These are phyloP conservation scores for Parietaria judaica DNA, from an alignment of 306 rosid genomes.

Conservation along the genomic window DNA sequence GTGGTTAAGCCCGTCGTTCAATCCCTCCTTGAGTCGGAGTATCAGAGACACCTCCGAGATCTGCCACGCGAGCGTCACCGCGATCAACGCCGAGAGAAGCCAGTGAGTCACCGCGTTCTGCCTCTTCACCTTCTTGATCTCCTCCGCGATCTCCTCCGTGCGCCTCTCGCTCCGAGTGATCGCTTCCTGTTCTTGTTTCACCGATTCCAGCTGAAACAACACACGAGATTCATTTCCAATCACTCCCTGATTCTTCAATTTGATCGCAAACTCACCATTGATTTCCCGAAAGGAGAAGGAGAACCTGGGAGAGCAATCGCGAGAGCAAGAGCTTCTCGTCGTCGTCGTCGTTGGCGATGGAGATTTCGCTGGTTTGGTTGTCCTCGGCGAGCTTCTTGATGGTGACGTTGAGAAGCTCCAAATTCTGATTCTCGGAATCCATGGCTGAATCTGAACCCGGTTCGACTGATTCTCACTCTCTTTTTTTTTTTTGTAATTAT, in stretches of 20 bases:
- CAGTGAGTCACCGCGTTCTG: conserved; percentile 74
- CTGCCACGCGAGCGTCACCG: conserved; percentile 69
- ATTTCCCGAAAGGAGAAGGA: too few species aligned
- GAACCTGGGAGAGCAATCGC: conserved; percentile 57
- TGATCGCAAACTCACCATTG: too few species aligned
- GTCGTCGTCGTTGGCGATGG: conserved; percentile 16
- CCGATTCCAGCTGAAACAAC: conserved; percentile 35
- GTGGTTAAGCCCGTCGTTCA: conserved; percentile 44
- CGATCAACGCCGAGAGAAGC: conserved; percentile 77
- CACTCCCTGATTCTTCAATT: too few species aligned
- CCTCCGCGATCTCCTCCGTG: conserved; percentile 49
- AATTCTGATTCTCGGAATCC: conserved; percentile 41
- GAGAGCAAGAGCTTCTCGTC: conserved; percentile 46
- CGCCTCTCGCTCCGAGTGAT: too few species aligned
- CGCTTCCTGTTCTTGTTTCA: conserved; percentile 26
- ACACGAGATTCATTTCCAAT: too few species aligned
- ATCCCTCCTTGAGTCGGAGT: conserved; percentile 41
- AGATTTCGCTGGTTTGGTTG: conserved; percentile 30
- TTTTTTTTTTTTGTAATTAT: neutral
- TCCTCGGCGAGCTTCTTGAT: conserved; percentile 47
- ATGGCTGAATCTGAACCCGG: conserved; percentile 8
- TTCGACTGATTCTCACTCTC: too few species aligned
- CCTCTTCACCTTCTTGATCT: conserved; percentile 50
- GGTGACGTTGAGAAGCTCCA: conserved; percentile 46
- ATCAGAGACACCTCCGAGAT: conserved; percentile 61